These are phyloP conservation scores for Thalassia testudinum DNA, from an alignment of 116 monocot genomes.

Conservation along the genomic window DNA sequence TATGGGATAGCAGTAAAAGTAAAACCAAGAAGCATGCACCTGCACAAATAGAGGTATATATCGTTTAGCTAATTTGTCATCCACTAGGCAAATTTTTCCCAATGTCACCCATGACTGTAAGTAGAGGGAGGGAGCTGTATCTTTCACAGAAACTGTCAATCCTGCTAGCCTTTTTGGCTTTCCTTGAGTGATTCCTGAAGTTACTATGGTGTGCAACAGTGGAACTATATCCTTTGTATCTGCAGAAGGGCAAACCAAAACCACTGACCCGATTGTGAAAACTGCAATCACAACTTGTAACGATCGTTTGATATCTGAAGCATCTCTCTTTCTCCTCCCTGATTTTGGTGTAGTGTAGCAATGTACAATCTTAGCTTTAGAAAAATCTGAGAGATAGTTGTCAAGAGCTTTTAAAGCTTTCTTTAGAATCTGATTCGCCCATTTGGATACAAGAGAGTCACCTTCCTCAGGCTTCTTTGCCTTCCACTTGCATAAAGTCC, in stretches of 20 bases:
- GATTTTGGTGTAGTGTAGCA: slow-evolving; percentile 31
- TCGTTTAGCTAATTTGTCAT: slow-evolving; percentile 70
- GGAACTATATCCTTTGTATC: slow-evolving; percentile 51
- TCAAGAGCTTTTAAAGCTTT: slow-evolving; percentile 50
- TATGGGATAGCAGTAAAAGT: not conserved
- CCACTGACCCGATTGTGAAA: slow-evolving; percentile 75
- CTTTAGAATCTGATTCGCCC: slow-evolving; percentile 49
- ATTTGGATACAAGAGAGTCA: slow-evolving; percentile 49
- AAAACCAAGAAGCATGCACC: slow-evolving; percentile 27
- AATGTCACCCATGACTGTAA: slow-evolving; percentile 88
- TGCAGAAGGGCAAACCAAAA: slow-evolving; percentile 55
- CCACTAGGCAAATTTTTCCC: slow-evolving; percentile 90
- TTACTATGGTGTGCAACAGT: slow-evolving; percentile 63
- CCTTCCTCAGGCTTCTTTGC: slow-evolving; percentile 46
- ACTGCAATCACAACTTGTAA: slow-evolving; percentile 53
- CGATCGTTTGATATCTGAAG: slow-evolving; percentile 10
- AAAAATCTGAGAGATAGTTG: slow-evolving; percentile 29
- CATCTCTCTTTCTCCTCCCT: slow-evolving; percentile 23
- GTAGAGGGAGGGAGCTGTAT: slow-evolving; percentile 52
- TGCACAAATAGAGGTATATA: slow-evolving; percentile 93
- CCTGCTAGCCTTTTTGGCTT: slow-evolving; percentile 40
- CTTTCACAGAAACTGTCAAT: slow-evolving; percentile 33
- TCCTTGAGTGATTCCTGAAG: slow-evolving; percentile 35
- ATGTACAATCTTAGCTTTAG: slow-evolving; percentile 17
- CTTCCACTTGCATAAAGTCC: slow-evolving; percentile 76